Evolutionary conservation across 345 rosid genomes (phyloP).

Genomic region (Salix brachista): DNA sequence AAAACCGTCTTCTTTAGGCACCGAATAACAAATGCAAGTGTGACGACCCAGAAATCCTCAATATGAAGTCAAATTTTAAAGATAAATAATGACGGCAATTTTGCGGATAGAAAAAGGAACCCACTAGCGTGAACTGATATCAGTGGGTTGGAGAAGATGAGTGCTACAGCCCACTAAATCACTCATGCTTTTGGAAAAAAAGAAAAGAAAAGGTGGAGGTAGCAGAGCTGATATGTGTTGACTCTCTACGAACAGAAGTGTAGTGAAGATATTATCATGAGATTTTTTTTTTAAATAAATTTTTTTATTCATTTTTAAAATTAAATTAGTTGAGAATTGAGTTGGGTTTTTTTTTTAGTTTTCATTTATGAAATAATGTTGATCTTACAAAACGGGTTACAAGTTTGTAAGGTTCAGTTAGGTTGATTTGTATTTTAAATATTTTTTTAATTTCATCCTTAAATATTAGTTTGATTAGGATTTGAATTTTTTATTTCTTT

Average conservation of each 20-base stretch:
- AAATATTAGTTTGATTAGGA: no score
- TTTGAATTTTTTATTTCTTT: no score
- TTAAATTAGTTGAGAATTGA: no score
- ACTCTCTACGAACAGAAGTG: not conserved
- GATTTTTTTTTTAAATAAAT: not conserved
- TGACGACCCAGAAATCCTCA: not conserved
- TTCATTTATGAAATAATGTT: no score
- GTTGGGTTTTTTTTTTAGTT: no score
- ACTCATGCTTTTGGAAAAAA: not conserved
- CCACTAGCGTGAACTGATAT: constrained; percentile 8
- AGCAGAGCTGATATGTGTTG: not conserved
- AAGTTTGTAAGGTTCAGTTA: no score
- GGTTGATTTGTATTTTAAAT: no score
- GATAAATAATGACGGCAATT: not conserved
- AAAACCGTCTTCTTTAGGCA: not conserved
- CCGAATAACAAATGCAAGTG: not conserved
- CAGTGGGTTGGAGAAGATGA: constrained; percentile 16
- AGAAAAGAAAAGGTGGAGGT: not conserved
- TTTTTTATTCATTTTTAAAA: no score
- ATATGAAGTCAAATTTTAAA: not conserved
- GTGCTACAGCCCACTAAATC: constrained; percentile 19
- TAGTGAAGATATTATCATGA: not conserved
- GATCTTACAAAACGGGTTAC: no score
- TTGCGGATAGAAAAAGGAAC: not conserved
- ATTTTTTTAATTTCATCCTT: no score